phyloP scores from a whole-genome alignment of 176 grass and related monocot genomes.

The Zea mays region Zm-B73-REFERENCE-NAM-5.0 NC_050105.1:60464001-60464500 shows the following conservation, averaged over 20 bases:
- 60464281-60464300: neutral
- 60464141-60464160: neutral
- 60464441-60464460: no score
- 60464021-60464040: slow-evolving; percentile 3
- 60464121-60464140: neutral
- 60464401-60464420: no score
- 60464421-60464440: no score
- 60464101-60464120: no score
- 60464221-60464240: neutral
- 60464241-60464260: neutral
- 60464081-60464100: neutral
- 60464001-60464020: neutral
- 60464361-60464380: no score
- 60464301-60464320: neutral
- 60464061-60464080: neutral
- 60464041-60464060: neutral
- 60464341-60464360: no score
- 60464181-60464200: neutral
- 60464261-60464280: neutral
- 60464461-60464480: no score
- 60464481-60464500: no score
- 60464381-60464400: no score
- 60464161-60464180: neutral
- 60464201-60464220: neutral
- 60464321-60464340: neutral